Evolutionary conservation across 768 basidiomycete species (phyloP).

Genomic region (Pleurotus citrinopileatus): DNA sequence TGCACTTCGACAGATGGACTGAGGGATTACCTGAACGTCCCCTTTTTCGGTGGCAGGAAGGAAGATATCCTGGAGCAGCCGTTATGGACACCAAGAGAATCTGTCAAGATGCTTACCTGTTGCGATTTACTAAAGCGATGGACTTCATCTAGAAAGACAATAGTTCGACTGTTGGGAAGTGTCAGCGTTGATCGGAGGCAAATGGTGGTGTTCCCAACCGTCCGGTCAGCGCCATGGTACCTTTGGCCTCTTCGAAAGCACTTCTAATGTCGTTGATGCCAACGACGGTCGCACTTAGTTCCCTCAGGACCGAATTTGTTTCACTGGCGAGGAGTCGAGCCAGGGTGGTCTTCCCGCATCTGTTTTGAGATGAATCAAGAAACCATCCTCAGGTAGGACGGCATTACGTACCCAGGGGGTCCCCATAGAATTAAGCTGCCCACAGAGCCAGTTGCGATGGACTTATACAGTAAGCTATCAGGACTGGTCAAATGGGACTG

Average conservation of each 20-base stretch:
- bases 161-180: constrained; percentile 49
- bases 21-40: constrained; percentile 52
- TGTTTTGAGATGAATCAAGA: constrained; percentile 17
- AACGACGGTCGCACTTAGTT: constrained; percentile 71
- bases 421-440: constrained; percentile 75
- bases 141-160: constrained; percentile 82
- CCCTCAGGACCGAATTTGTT: constrained; percentile 63
- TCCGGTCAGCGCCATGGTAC: constrained; percentile 59
- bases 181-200: constrained; percentile 8
- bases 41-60: constrained; percentile 81
- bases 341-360: constrained; percentile 75
- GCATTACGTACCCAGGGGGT: constrained; percentile 53
- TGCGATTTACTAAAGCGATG: constrained; percentile 76
- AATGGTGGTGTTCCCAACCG: constrained; percentile 34
- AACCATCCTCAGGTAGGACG: background rate
- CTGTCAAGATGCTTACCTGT: constrained; percentile 39
- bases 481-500: constrained; percentile 61
- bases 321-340: constrained; percentile 66
- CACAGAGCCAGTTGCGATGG: constrained; percentile 46
- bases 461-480: constrained; percentile 52
- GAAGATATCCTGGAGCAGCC: constrained; percentile 60
- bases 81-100: background rate
- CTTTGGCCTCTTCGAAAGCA: constrained; percentile 77
- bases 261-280: constrained; percentile 68
- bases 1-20: background rate